Evolutionary conservation across 176 grass and related monocot genomes (phyloP).

Genomic region (barley (Hordeum vulgare)): MorexV3_pseudomolecules_assembly NC_058518.1:392659621-392660120

Average conservation of each 20-base stretch:
- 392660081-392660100: background rate
- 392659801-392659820: background rate
- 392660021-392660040: slow-evolving; percentile 93
- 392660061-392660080: background rate
- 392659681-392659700: background rate
- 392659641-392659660: slow-evolving; percentile 70
- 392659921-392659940: background rate
- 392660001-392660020: slow-evolving; percentile 98
- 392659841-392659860: slow-evolving; percentile 99
- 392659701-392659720: background rate
- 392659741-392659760: no score
- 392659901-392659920: background rate
- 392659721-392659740: no score
- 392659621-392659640: slow-evolving; percentile 96
- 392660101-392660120: slow-evolving; percentile 8
- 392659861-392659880: slow-evolving; percentile 31
- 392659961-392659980: background rate
- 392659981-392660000: slow-evolving; percentile 94
- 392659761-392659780: no score
- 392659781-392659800: no score
- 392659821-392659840: slow-evolving; percentile 77
- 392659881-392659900: no score
- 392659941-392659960: background rate
- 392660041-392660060: slow-evolving; percentile 79
- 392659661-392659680: background rate